Conservation (phyloP, 306 rosid genomes). For the Astragalus glycyphyllos region DNA sequence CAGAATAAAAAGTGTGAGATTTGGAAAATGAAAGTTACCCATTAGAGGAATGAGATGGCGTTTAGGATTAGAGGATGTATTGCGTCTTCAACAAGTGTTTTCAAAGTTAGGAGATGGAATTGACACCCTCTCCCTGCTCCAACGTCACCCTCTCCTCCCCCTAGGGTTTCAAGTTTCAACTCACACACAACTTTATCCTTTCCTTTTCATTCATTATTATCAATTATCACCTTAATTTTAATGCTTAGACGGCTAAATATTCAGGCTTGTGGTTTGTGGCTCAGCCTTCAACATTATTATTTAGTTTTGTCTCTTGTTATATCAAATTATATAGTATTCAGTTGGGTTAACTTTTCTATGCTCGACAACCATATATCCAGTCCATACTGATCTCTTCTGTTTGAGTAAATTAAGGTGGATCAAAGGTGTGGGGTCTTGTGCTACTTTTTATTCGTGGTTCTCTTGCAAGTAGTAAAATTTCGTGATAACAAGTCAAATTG, state of each 20-base stretch:
- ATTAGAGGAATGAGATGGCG: conserved; percentile 18
- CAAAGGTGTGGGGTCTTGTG: conserved; percentile 14
- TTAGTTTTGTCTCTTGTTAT: background rate
- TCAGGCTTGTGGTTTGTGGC: background rate
- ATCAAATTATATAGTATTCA: conserved; percentile 25
- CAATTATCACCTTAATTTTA: no score
- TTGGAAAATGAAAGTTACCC: conserved; percentile 50
- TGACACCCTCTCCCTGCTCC: background rate
- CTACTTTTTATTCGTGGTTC: background rate
- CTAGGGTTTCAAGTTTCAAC: no score
- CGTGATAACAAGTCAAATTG: no score
- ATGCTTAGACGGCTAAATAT: no score
- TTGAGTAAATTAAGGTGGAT: background rate
- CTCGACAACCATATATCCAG: background rate
- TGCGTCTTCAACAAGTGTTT: conserved; percentile 59
- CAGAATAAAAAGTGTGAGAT: conserved; percentile 47
- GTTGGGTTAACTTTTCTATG: conserved; percentile 6
- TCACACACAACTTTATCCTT: no score
- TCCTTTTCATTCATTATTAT: no score
- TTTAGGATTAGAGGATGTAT: conserved; percentile 32
- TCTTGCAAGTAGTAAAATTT: background rate
- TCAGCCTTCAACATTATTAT: conserved; percentile 28
- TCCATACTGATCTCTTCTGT: background rate
- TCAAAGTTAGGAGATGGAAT: conserved; percentile 38
- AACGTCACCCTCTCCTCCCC: no score